Conservation (phyloP, 2,329 filamentous ascomycete species). For the Verticillium isaacii region DNA sequence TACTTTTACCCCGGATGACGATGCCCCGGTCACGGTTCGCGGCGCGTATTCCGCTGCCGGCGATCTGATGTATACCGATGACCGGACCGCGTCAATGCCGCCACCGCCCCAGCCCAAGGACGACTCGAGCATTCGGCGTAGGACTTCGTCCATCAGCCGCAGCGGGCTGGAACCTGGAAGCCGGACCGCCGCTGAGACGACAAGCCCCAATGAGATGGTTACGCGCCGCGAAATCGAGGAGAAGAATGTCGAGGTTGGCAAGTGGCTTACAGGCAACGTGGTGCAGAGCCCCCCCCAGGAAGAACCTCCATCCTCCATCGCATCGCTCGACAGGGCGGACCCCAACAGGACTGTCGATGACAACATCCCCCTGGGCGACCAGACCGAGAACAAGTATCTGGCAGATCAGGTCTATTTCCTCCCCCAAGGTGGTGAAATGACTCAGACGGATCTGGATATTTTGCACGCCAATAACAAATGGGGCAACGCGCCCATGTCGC, state of each 20-base stretch:
- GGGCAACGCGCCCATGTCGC: conserved; percentile 42
- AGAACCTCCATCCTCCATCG: neutral
- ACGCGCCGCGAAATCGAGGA: conserved; percentile 35
- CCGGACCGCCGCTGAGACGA: conserved; percentile 36
- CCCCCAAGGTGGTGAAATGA: conserved; percentile 34
- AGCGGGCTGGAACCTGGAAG: conserved; percentile 42
- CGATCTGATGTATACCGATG: conserved; percentile 27
- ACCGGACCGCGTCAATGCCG: conserved; percentile 9
- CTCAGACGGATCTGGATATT: conserved; percentile 41
- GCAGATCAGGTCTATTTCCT: conserved; percentile 46
- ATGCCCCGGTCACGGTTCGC: conserved; percentile 20
- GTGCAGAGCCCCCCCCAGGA: conserved; percentile 7
- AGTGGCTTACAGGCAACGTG: conserved; percentile 40
- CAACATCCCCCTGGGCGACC: conserved; percentile 37
- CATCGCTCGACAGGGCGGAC: conserved; percentile 4
- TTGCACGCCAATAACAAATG: conserved; percentile 44
- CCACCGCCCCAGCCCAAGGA: conserved; percentile 20
- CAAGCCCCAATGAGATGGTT: conserved; percentile 45
- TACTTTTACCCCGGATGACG: conserved; percentile 25
- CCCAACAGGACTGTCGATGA: conserved; percentile 20
- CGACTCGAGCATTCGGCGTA: conserved; percentile 35
- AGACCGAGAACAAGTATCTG: conserved; percentile 46
- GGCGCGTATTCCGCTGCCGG: conserved; percentile 22
- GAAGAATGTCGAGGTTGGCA: conserved; percentile 43
- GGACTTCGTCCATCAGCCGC: conserved; percentile 31